A percentile compares a stretch with the other conserved stretches of the same genome.
Conservation (phyloP, 148 eudicot genomes). For the Heliosperma pusillum region DNA sequence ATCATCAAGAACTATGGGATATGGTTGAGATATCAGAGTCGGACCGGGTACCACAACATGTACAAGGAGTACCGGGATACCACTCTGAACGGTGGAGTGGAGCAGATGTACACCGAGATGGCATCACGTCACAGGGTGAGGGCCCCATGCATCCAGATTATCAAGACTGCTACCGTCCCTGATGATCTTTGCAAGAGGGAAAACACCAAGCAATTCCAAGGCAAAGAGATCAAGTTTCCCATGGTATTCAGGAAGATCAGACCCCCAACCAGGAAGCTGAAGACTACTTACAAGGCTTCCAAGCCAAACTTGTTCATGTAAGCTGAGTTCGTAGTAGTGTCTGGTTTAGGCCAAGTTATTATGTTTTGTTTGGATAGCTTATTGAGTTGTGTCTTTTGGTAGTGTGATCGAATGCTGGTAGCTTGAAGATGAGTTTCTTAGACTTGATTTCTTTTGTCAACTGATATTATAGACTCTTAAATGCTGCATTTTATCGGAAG, state of each 20-base stretch:
- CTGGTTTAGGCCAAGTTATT: neutral
- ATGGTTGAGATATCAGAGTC: constrained; percentile 74
- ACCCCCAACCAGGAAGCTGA: constrained; percentile 77
- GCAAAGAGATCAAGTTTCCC: constrained; percentile 68
- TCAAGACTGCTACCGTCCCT: constrained; percentile 71
- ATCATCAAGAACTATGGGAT: constrained; percentile 82
- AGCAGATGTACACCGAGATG: constrained; percentile 88
- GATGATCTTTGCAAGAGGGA: constrained; percentile 87
- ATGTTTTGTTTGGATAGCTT: constrained; percentile 7
- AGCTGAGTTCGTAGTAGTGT: constrained; percentile 8
- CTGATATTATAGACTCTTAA: neutral
- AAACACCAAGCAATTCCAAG: constrained; percentile 75
- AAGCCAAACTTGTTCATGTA: constrained; percentile 80
- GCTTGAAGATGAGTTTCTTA: neutral
- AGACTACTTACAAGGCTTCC: constrained; percentile 87
- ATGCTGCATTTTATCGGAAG: neutral
- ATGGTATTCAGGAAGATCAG: constrained; percentile 74
- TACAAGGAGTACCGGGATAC: constrained; percentile 91
- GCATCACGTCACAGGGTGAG: constrained; percentile 91
- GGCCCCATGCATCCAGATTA: constrained; percentile 73
- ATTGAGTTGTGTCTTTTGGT: neutral
- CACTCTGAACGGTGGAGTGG: constrained; percentile 71
- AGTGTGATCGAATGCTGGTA: too few relatives aligned
- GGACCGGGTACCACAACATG: constrained; percentile 90
- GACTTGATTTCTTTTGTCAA: neutral